phyloP scores from a whole-genome alignment of 495 filamentous ascomycete species.

The Podospora comata region DNA sequence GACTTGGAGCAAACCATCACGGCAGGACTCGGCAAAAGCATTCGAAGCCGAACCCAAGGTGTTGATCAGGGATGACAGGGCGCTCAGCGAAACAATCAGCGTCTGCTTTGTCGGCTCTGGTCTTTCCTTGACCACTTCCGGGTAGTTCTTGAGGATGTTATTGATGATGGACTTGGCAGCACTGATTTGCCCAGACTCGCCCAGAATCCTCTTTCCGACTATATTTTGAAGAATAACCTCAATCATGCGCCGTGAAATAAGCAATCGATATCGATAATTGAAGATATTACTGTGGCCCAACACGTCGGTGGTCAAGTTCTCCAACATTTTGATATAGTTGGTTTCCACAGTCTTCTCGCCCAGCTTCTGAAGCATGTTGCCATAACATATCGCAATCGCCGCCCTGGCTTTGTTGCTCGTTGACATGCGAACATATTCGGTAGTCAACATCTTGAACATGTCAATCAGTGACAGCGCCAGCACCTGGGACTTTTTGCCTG shows the following conservation, averaged over 20 bases:
- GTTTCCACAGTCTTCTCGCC: constrained; percentile 73
- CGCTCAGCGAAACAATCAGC: constrained; percentile 73
- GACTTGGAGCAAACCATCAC: constrained; percentile 86
- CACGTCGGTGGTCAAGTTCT: constrained; percentile 76
- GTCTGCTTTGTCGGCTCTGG: constrained; percentile 87
- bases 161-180: constrained; percentile 82
- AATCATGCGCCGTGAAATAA: constrained; percentile 81
- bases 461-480: constrained; percentile 74
- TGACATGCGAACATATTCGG: constrained; percentile 74
- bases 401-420: constrained; percentile 78
- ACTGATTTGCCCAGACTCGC: constrained; percentile 79
- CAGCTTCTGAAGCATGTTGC: constrained; percentile 68
- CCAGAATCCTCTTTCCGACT: constrained; percentile 75
- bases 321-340: constrained; percentile 73
- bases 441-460: constrained; percentile 75
- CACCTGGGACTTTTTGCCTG: constrained; percentile 60
- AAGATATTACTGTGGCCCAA: constrained; percentile 71
- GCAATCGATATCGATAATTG: constrained; percentile 82
- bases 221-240: constrained; percentile 80
- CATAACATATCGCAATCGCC: constrained; percentile 83
- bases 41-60: constrained; percentile 79
- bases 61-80: constrained; percentile 72
- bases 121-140: constrained; percentile 85
- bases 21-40: constrained; percentile 70
- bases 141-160: constrained; percentile 88